Percentiles rank a stretch among this genome's conserved stretches.
Evolutionary conservation across 306 rosid species (phyloP).

Genomic region (Prunus kanzakura): DNA sequence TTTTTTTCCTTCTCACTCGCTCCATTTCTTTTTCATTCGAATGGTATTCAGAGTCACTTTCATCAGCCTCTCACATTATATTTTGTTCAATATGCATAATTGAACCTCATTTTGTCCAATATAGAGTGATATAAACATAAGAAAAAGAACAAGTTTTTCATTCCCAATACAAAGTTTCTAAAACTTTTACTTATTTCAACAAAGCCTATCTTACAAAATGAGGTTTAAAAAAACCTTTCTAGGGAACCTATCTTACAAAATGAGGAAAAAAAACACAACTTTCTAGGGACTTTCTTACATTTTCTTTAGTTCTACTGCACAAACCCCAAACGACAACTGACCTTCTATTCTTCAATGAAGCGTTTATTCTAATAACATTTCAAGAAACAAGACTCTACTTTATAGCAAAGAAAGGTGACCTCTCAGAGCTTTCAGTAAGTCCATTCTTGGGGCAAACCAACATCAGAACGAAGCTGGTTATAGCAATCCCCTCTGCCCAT

Average conservation of each 20-base stretch:
- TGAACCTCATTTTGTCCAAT: too few relatives aligned
- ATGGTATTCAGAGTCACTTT: too few relatives aligned
- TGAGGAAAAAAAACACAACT: neutral
- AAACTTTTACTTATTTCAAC: constrained; percentile 13
- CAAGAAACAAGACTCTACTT: constrained; percentile 9
- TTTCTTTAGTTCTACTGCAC: constrained; percentile 14
- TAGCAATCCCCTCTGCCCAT: neutral
- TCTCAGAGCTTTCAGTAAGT: constrained; percentile 20
- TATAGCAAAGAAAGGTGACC: neutral
- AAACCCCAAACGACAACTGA: constrained; percentile 11
- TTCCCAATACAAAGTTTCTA: neutral
- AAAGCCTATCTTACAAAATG: constrained; percentile 2
- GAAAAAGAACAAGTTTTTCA: neutral
- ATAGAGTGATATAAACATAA: neutral
- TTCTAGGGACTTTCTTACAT: neutral
- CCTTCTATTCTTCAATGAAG: constrained; percentile 26
- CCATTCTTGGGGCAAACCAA: constrained; percentile 42
- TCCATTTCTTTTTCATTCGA: too few relatives aligned
- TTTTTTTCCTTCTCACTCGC: too few relatives aligned
- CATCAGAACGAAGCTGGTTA: constrained; percentile 19
- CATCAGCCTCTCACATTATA: too few relatives aligned
- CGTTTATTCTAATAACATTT: constrained; percentile 4
- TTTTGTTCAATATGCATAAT: too few relatives aligned
- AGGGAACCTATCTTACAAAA: neutral
- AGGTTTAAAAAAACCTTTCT: neutral